A percentile compares a stretch with the other conserved stretches of the same genome.
These are phyloP conservation scores for Solanum dulcamara DNA, from an alignment of 257 asterid genomes.

Conservation along the genomic window DNA sequence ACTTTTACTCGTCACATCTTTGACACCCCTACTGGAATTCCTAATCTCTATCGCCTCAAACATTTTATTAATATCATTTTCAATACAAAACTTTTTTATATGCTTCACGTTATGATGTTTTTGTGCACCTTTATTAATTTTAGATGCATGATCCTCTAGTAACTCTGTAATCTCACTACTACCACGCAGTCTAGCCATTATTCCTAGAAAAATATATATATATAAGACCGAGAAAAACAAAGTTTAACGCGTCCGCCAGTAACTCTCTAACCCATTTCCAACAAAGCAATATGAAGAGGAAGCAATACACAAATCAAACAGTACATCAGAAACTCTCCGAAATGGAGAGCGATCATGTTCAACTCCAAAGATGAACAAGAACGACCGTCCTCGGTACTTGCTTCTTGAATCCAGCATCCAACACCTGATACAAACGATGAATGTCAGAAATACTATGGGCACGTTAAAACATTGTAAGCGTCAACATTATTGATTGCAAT, in stretches of 20 bases:
- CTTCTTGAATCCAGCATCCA: not conserved
- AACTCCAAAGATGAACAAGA: not conserved
- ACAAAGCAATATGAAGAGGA: conserved; percentile 3
- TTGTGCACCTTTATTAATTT: conserved; percentile 7
- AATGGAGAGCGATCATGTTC: conserved; percentile 3
- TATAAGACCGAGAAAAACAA: not conserved
- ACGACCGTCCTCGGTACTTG: not conserved
- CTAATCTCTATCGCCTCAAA: conserved; percentile 60
- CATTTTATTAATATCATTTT: conserved; percentile 62
- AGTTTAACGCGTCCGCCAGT: not conserved
- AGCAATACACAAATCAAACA: not conserved
- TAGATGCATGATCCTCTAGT: conserved; percentile 15
- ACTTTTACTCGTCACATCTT: conserved; percentile 27
- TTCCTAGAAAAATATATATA: conserved; percentile 2
- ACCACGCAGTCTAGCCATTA: conserved; percentile 21
- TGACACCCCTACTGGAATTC: conserved; percentile 17
- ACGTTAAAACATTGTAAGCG: not conserved
- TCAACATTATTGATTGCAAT: not conserved
- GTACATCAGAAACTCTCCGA: not conserved
- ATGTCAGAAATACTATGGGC: not conserved
- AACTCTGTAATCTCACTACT: conserved; percentile 55
- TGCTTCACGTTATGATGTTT: conserved; percentile 11
- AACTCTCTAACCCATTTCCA: conserved; percentile 24
- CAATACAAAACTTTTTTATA: conserved; percentile 24
- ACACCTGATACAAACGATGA: conserved; percentile 8